These are phyloP conservation scores for Coemansia sp. DNA, from an alignment of 192 early-diverging fungal genomes.

Conservation along the genomic window DNA sequence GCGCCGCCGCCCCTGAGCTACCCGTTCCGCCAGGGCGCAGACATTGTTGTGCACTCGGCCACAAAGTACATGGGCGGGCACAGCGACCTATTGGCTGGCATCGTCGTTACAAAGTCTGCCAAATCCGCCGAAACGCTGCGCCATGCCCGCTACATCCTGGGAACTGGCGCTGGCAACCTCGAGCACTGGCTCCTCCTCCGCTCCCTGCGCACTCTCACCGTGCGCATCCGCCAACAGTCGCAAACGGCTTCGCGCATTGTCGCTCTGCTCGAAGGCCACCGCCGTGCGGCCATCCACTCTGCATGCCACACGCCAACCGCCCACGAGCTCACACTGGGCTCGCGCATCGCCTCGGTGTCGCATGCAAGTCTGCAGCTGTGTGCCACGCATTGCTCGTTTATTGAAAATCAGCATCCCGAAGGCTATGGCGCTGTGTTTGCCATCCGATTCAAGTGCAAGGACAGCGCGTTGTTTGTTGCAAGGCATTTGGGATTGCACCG, in stretches of 20 bases:
- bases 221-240: constrained; percentile 67
- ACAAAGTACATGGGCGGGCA: constrained; percentile 78
- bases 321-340: constrained; percentile 22
- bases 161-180: constrained; percentile 62
- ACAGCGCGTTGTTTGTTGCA: constrained; percentile 54
- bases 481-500: constrained; percentile 43
- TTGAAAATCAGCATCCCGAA: constrained; percentile 39
- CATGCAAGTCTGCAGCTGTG: constrained; percentile 40
- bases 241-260: constrained; percentile 56
- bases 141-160: constrained; percentile 52
- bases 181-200: constrained; percentile 69
- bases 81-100: constrained; percentile 66
- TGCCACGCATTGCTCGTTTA: constrained; percentile 19
- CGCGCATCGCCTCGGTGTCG: constrained; percentile 25
- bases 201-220: constrained; percentile 57
- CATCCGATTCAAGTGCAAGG: constrained; percentile 46
- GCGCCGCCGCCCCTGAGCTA: constrained; percentile 69
- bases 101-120: constrained; percentile 55
- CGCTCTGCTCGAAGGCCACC: constrained; percentile 49
- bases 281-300: constrained; percentile 45
- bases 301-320: constrained; percentile 31
- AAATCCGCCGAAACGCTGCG: constrained; percentile 47
- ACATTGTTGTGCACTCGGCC: constrained; percentile 67
- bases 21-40: constrained; percentile 61
- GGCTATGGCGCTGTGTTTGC: constrained; percentile 50